phyloP scores from a whole-genome alignment of 352 stramenopile genomes.

The Globisporangium lucens region DNA sequence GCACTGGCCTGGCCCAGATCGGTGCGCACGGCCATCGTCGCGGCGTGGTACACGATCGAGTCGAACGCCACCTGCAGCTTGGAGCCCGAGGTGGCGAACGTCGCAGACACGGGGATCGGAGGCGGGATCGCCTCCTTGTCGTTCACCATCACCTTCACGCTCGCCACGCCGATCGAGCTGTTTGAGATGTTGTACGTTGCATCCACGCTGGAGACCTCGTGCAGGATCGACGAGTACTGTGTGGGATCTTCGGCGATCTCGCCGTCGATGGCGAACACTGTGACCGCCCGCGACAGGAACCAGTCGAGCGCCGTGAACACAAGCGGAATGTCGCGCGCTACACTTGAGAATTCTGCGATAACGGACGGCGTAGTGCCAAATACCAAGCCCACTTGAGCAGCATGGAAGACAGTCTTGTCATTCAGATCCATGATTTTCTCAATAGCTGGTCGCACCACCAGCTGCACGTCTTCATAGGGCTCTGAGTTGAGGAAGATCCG shows the following conservation, averaged over 20 bases:
- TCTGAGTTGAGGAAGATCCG: constrained; percentile 51
- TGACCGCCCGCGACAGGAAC: constrained; percentile 34
- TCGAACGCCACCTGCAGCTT: constrained; percentile 60
- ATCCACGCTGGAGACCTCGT: constrained; percentile 46
- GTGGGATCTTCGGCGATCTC: constrained; percentile 53
- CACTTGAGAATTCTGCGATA: not conserved
- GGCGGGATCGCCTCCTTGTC: constrained; percentile 62
- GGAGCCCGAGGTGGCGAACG: constrained; percentile 51
- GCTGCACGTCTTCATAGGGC: constrained; percentile 55
- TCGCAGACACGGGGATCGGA: constrained; percentile 39
- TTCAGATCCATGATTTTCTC: constrained; percentile 44
- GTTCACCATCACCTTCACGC: constrained; percentile 51
- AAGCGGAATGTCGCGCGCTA: constrained; percentile 30
- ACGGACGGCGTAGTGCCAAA: constrained; percentile 20
- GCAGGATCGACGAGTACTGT: constrained; percentile 50
- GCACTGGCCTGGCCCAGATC: not conserved
- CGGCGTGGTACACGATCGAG: constrained; percentile 62
- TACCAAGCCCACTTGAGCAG: constrained; percentile 30
- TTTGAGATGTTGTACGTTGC: constrained; percentile 64
- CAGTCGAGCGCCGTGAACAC: constrained; percentile 72
- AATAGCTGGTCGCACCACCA: constrained; percentile 36
- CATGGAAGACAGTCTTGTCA: constrained; percentile 20
- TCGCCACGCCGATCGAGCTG: constrained; percentile 35
- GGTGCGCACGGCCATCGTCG: constrained; percentile 45
- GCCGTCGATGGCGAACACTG: constrained; percentile 62